phyloP scores from a whole-genome alignment of 2,329 filamentous ascomycete species.

The Xylariaceae sp. region DNA sequence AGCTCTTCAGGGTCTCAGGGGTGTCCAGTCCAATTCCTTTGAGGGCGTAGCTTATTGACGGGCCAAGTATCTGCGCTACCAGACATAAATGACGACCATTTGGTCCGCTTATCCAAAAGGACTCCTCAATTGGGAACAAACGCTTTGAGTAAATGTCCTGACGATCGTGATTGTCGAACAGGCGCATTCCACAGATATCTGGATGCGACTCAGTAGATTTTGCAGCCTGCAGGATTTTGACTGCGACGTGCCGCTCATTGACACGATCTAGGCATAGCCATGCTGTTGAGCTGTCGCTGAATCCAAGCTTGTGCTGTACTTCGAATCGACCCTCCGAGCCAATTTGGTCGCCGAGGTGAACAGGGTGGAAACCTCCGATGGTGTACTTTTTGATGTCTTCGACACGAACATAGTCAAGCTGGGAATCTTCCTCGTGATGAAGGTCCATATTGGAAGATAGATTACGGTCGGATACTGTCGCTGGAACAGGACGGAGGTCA shows the following conservation, averaged over 20 bases:
- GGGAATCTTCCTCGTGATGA: not conserved
- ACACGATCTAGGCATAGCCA: slow-evolving; percentile 8
- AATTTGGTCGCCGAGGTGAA: slow-evolving; percentile 9
- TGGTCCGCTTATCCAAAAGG: slow-evolving; percentile 12
- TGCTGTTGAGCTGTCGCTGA: slow-evolving; percentile 3
- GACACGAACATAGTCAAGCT: not conserved
- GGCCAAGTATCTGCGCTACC: slow-evolving; percentile 2
- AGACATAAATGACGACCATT: slow-evolving; percentile 16
- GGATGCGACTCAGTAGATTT: not conserved
- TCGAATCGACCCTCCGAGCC: slow-evolving; percentile 10
- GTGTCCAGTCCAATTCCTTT: slow-evolving; percentile 3
- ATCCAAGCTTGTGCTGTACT: slow-evolving; percentile 11
- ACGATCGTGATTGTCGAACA: not conserved
- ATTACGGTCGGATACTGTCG: too few relatives aligned
- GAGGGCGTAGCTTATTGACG: slow-evolving; percentile 4
- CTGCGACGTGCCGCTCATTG: not conserved
- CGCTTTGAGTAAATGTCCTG: slow-evolving; percentile 3
- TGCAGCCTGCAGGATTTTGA: slow-evolving; percentile 5
- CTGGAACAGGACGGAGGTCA: too few relatives aligned
- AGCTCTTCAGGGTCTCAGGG: slow-evolving; percentile 4
- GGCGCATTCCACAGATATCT: not conserved
- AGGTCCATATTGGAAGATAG: too few relatives aligned
- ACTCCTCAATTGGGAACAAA: slow-evolving; percentile 3
- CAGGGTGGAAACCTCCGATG: slow-evolving; percentile 7
- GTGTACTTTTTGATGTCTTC: slow-evolving; percentile 6